phyloP scores from a whole-genome alignment of 2,329 filamentous ascomycete species.

The Calonectria pauciramosa region DNA sequence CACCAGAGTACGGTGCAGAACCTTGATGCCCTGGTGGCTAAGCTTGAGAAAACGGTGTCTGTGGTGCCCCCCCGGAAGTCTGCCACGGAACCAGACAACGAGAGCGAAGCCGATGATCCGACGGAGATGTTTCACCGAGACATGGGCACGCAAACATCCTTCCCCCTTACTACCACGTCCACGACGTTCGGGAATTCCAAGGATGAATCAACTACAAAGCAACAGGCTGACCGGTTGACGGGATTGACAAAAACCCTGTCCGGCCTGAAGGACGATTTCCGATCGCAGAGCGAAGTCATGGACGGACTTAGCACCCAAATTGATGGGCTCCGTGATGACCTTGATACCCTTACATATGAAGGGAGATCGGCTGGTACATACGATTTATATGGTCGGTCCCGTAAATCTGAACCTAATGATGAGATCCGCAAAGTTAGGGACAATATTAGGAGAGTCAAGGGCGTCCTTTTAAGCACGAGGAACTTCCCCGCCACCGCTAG shows the following conservation, averaged over 20 bases:
- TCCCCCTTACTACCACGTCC: constrained; percentile 36
- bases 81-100: constrained; percentile 47
- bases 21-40: constrained; percentile 61
- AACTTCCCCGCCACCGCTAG: constrained; percentile 73
- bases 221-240: constrained; percentile 58
- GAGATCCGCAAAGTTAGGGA: constrained; percentile 80
- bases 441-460: constrained; percentile 84
- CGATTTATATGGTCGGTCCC: constrained; percentile 60
- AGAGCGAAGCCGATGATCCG: constrained; percentile 71
- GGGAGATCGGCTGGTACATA: constrained; percentile 51
- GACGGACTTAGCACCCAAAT: constrained; percentile 66
- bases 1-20: constrained; percentile 62
- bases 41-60: constrained; percentile 71
- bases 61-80: constrained; percentile 63
- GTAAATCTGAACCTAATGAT: constrained; percentile 71
- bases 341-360: constrained; percentile 71
- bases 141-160: constrained; percentile 81
- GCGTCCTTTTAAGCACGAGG: constrained; percentile 79
- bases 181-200: constrained; percentile 29
- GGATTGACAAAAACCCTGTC: constrained; percentile 59
- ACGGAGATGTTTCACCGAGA: constrained; percentile 87
- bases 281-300: constrained; percentile 61
- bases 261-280: constrained; percentile 59
- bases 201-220: constrained; percentile 49
- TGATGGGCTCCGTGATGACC: constrained; percentile 73